phyloP scores from a whole-genome alignment of 345 rosid genomes.

The Moricandia moricandioides region DNA sequence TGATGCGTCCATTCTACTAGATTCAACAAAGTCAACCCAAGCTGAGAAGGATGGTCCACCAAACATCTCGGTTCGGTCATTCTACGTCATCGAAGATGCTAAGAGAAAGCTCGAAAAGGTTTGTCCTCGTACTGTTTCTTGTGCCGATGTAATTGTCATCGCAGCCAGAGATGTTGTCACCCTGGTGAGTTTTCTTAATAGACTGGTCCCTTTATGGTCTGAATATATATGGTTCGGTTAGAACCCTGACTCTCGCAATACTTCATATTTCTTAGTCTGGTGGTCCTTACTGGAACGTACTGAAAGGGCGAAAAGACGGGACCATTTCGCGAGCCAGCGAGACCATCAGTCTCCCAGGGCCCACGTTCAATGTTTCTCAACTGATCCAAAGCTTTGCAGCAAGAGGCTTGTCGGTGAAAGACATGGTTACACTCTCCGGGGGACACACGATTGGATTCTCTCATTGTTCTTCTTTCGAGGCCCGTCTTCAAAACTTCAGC shows the following conservation, averaged over 20 bases:
- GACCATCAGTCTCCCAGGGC: conserved; percentile 65
- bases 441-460: conserved; percentile 80
- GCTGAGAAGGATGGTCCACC: conserved; percentile 94
- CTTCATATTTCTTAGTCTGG: conserved; percentile 48
- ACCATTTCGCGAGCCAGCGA: conserved; percentile 60
- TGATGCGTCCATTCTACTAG: conserved; percentile 73
- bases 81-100: conserved; percentile 74
- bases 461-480: conserved; percentile 76
- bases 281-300: conserved; percentile 68
- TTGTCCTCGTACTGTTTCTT: conserved; percentile 66
- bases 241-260: background rate
- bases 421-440: conserved; percentile 80
- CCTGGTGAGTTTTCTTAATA: conserved; percentile 41
- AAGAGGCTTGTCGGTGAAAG: conserved; percentile 66
- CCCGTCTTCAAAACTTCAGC: conserved; percentile 61
- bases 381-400: conserved; percentile 66
- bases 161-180: conserved; percentile 81
- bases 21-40: conserved; percentile 56
- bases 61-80: conserved; percentile 65
- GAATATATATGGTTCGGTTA: background rate
- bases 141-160: conserved; percentile 66
- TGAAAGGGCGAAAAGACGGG: conserved; percentile 84
- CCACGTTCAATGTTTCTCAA: conserved; percentile 62
- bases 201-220: background rate
- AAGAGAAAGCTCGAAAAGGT: conserved; percentile 65